Conservation (phyloP, 345 rosid species). For the Eucalyptus shirleyi region DNA sequence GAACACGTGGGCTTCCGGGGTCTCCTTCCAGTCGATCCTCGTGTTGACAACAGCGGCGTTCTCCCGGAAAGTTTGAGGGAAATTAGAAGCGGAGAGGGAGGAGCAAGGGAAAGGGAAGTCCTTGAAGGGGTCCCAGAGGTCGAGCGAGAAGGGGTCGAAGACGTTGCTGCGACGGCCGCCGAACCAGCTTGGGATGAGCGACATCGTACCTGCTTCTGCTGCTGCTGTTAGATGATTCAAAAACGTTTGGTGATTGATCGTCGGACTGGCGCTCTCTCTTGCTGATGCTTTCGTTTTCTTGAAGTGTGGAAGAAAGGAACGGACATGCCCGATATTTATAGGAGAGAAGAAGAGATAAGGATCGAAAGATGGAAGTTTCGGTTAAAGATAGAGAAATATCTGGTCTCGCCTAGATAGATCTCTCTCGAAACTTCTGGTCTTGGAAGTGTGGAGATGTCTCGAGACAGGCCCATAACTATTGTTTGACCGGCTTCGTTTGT, state of each 20-base stretch:
- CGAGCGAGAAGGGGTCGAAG: conserved; percentile 12
- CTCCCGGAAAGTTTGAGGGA: not conserved
- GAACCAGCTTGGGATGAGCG: conserved; percentile 3
- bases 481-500: no score
- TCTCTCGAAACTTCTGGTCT: no score
- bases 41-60: not conserved
- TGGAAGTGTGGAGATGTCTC: no score
- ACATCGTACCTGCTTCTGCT: not conserved
- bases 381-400: no score
- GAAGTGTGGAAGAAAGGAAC: rapidly evolving
- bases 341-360: not conserved
- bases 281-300: not conserved
- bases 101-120: not conserved
- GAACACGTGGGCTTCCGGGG: conserved; percentile 8
- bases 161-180: not conserved
- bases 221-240: not conserved
- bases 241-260: rapidly evolving
- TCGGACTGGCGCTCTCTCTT: not conserved
- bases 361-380: no score
- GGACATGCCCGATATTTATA: not conserved
- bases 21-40: conserved; percentile 10
- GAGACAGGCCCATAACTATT: no score
- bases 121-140: conserved; percentile 5
- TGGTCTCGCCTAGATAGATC: no score
- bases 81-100: not conserved